Base-by-base conservation (phyloP, 345 rosid species). In the Jatropha curcas region DNA sequence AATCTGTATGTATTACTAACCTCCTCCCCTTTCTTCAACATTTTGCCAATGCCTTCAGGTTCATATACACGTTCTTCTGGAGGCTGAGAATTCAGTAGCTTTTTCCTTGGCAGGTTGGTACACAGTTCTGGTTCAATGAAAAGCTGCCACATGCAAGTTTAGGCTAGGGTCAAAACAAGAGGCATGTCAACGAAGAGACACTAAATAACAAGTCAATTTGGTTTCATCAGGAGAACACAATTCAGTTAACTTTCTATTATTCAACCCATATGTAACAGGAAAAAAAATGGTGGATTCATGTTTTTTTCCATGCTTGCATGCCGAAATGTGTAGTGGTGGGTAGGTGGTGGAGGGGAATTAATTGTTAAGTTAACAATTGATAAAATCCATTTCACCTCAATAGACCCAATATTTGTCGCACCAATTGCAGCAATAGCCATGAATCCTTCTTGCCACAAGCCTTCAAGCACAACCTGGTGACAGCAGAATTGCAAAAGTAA, bases 351-450 rank as follows among this genome's bases (percentile, higher is more conserved):
- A 34, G 31, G 1, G n/a, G 24, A 22, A 30, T 3, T 30, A 19
- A 50, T 11, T 65, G 56, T 45, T 28, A 28, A 67, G 16, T 4
- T 9, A 35, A 20, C 28, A 35, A 34, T 35, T 33, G 53, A 33
- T 7, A 31, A 65, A 59, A 65, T 57, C 64, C 48, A 77, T 53
- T 39, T 67, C 68, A 94, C 99, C 94, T 95, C 88, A 74, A 95
- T 92, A 5, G 99, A 95, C 39, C 99, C 99, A 78, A 92, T 87
- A 82, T 87, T 95, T 61, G 98, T 95, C 17, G 98, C 97, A 68
- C 99, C 99, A 70, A 95, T 77, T 35, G 98, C 99, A 57, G 93
- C 98, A 69, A 95, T 84, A 46, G 97, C 96, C 96, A 95, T 84
- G 77, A 81, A 90, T 30, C 98, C 98, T 83, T 87, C 86, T 82